Evolutionary conservation across 2,329 filamentous ascomycete species (phyloP), one percentile per base, ranked within the genome.

Genomic region (Colletotrichum endophyticum): DNA sequence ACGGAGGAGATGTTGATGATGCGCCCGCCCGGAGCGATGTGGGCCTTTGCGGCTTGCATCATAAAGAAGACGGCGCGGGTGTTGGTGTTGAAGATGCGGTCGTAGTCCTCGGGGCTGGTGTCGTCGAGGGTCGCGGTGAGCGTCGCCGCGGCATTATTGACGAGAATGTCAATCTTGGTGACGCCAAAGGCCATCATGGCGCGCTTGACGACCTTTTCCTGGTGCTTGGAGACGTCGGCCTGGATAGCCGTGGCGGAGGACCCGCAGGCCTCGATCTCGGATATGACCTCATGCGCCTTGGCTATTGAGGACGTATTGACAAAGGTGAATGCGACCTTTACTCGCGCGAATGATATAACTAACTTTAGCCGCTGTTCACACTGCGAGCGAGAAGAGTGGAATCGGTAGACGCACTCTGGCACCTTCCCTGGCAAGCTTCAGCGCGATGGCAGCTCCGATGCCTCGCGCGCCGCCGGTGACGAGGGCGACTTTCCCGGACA

Each of bases 401-500:
- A 62, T 53, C 28, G 69, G 34, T 28, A 66, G 59, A 78, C 76
- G 70, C 70, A 92, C 88, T 79, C 90, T 89, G 76, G 90, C 91
- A 73, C 91, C 91, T 71, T 89, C 87, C 72, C 86, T 84, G 75
- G 88, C 91, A 73, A 92, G 88, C 81, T 91, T 88, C 73, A 89
- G 84, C 75, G 91, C 91, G 84, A 92, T 92, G 72, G 88, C 88
- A 72, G 88, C 87, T 68, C 91, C 91, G 77, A 92, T 92, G 78
- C 91, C 91, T 83, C 91, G 88, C 82, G 90, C 86, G 85, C 78
- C 78, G 19, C 85, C 85, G 15, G 77, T 78, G 64, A 78, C 76
- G 70, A 78, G 70, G 66, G 76, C 77, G 39, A 78, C 76, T 57
- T 78, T 78, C 64, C 77, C 77, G 34, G 72, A 72, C 66, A 78